A percentile compares a stretch with the other conserved stretches of the same genome.
Conservation (phyloP, 2,329 filamentous ascomycete genomes). For the Penicillium sp. region DNA sequence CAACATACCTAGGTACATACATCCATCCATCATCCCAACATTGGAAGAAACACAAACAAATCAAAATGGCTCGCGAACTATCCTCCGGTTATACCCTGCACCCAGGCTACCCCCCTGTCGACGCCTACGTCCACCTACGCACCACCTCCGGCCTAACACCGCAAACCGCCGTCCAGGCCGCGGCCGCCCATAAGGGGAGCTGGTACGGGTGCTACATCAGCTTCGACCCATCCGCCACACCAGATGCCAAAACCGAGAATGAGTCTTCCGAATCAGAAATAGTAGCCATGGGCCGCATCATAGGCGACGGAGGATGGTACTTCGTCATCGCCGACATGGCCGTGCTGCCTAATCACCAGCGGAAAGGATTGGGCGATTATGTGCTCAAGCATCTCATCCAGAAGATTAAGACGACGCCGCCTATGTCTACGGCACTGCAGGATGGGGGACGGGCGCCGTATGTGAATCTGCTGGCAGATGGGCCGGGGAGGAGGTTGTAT, state of each 20-base stretch:
- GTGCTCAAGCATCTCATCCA: slow-evolving; percentile 43
- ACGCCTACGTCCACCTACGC: slow-evolving; percentile 38
- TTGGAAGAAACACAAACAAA: too few relatives aligned
- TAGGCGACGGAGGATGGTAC: slow-evolving; percentile 52
- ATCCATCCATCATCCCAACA: not conserved
- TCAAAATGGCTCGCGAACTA: slow-evolving; percentile 16
- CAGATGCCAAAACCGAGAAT: not conserved
- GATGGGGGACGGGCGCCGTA: slow-evolving; percentile 31
- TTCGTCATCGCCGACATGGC: slow-evolving; percentile 51
- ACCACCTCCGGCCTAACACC: slow-evolving; percentile 33
- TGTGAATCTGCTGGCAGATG: slow-evolving; percentile 47
- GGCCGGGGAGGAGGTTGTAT: slow-evolving; percentile 44
- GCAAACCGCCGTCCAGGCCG: slow-evolving; percentile 35
- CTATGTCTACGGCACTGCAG: slow-evolving; percentile 18
- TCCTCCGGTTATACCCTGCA: slow-evolving; percentile 36
- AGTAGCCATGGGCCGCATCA: slow-evolving; percentile 50
- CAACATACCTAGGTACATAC: too few relatives aligned
- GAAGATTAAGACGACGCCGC: slow-evolving; percentile 39
- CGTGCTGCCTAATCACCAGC: slow-evolving; percentile 48
- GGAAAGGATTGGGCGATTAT: slow-evolving; percentile 45
- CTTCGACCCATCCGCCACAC: slow-evolving; percentile 13
- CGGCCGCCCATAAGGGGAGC: slow-evolving; percentile 32
- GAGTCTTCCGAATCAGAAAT: slow-evolving; percentile 7
- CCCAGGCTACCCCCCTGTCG: slow-evolving; percentile 31
- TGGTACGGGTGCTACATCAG: slow-evolving; percentile 45